Evolutionary conservation across 805 yeast species (phyloP), one percentile per base, ranked within the genome.

Genomic region (Yamadazyma endophytica): DNA sequence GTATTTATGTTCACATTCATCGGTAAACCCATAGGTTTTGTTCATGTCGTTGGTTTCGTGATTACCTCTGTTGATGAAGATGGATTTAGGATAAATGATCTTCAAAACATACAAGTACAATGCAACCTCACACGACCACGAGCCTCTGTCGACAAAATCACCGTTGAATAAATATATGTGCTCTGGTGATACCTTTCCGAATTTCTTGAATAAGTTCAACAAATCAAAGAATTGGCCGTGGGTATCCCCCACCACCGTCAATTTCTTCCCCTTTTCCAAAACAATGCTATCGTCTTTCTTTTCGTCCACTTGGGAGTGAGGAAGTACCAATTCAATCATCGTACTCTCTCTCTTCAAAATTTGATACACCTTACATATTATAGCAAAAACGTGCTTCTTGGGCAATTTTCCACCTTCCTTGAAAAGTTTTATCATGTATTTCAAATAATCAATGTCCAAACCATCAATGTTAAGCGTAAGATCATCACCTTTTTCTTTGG

Each of bases 41-140:
- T 92, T 92, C 98, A 92, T 92, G 47, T 85, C 94, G 50, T 83
- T 82, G 2, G 97, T 89, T 58, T 92, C 98, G 58, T 92, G 98
- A 56, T 92, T 92, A 17, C 98, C 98, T 52, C 98, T 73, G 61
- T 92, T 92, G 39, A 92, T 56, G 58, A 62, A 88, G 26, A 90
- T 56, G 26, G 72, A 68, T 2, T 61, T 49, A 11, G 98, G 98
- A 49, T 72, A 82, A 20, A 82, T 57, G 21, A 88, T 65, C 60
- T 92, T 92, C 56, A 85, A 72, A 9, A 80, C 70, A 54, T 84
- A 88, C 25, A 86, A 69, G 18, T 82, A 65, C 28, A 92, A 61
- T 2, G 96, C 96, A 28, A 92, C 95, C 54, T 92, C 98, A 52
- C 95, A 85, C 4, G 97, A 87, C 97, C 98, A 90, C 12, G 95